These are phyloP conservation scores for Hemerocallis citrina DNA, from an alignment of 106 monocot genomes.

Conservation along the genomic window DNA sequence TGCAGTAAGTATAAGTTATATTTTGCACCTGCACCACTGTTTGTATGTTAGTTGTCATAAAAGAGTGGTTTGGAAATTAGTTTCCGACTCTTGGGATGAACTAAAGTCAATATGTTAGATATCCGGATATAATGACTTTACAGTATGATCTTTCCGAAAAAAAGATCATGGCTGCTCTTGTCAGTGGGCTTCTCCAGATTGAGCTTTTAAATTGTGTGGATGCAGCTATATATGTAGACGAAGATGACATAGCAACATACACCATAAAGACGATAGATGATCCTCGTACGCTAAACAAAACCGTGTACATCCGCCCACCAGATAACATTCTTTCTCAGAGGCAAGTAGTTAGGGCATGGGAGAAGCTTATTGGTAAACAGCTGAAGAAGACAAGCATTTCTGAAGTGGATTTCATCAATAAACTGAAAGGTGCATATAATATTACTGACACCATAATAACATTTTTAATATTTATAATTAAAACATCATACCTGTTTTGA, in stretches of 20 bases:
- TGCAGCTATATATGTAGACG: conserved; percentile 42
- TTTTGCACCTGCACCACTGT: too few relatives aligned
- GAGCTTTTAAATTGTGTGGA: not conserved
- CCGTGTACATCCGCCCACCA: conserved; percentile 40
- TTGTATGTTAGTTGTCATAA: too few relatives aligned
- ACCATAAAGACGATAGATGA: conserved; percentile 42
- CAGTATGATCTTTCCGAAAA: too few relatives aligned
- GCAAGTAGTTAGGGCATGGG: conserved; percentile 44
- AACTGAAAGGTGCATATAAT: conserved; percentile 17
- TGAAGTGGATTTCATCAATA: conserved; percentile 30
- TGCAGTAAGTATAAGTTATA: too few relatives aligned
- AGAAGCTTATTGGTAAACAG: conserved; percentile 41
- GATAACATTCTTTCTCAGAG: conserved; percentile 54
- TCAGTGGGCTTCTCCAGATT: not conserved
- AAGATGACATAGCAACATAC: conserved; percentile 52
- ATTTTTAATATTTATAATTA: not conserved
- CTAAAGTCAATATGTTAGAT: too few relatives aligned
- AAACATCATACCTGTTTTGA: too few relatives aligned
- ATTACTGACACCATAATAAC: not conserved
- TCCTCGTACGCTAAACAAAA: conserved; percentile 34
- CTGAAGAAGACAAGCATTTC: conserved; percentile 38
- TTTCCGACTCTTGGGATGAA: too few relatives aligned
- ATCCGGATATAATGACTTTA: too few relatives aligned
- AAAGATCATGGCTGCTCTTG: too few relatives aligned
- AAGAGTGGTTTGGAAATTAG: too few relatives aligned